A percentile compares a stretch with the other conserved stretches of the same genome.
Evolutionary conservation across 1,139 yeast genomes (phyloP).

Genomic region (Kodamaea anthophila): DNA sequence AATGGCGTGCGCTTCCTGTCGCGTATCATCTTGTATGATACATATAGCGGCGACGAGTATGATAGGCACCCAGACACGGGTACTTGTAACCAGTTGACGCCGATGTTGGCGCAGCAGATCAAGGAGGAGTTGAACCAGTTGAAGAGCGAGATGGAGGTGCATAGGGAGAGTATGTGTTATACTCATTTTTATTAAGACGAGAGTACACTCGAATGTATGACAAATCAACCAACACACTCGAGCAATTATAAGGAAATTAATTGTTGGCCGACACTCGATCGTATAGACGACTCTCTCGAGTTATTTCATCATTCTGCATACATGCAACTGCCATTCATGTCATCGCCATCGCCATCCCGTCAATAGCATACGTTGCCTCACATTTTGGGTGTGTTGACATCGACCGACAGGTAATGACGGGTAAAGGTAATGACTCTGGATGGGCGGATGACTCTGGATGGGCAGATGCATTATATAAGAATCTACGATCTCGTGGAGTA

Average conservation of each 20-base stretch:
- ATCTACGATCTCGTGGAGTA: too few species aligned
- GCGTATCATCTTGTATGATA: conserved; percentile 77
- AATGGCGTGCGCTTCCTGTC: conserved; percentile 70
- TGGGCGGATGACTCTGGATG: too few species aligned
- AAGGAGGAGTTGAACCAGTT: conserved; percentile 78
- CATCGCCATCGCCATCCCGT: too few species aligned
- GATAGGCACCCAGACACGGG: conserved; percentile 93
- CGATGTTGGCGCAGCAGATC: conserved; percentile 79
- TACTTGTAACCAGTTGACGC: conserved; percentile 89
- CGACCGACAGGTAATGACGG: too few species aligned
- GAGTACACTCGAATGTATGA: not conserved
- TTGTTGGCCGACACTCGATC: not conserved
- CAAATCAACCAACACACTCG: not conserved
- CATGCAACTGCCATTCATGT: too few species aligned
- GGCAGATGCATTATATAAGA: too few species aligned
- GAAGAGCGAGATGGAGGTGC: conserved; percentile 77
- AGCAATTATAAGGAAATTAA: too few species aligned
- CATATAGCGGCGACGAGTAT: conserved; percentile 78
- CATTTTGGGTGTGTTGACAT: too few species aligned
- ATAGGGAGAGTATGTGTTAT: conserved; percentile 67
- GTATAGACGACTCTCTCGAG: too few species aligned
- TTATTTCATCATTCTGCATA: too few species aligned
- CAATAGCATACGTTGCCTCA: too few species aligned
- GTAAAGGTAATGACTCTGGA: too few species aligned
- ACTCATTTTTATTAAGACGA: conserved; percentile 66